Conservation (phyloP, 768 basidiomycete genomes). For the Lactifluus piperatus region DNA sequence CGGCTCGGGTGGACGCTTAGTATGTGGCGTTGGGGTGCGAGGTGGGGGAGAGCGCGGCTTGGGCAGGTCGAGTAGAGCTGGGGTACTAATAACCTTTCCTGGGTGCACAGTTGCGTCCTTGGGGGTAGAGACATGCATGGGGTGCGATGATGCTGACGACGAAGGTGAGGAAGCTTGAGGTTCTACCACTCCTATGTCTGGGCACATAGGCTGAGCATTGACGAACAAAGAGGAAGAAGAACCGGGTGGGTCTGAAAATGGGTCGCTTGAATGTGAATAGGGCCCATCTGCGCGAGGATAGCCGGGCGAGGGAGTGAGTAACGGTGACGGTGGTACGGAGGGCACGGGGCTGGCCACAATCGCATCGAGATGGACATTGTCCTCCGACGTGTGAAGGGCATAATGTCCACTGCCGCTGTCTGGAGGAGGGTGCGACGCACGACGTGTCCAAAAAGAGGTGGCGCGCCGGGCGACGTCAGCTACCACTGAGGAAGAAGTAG, state of each 20-base stretch:
- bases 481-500: conserved; percentile 39
- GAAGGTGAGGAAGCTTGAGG: not conserved
- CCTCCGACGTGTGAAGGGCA: conserved; percentile 41
- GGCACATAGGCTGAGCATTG: conserved; percentile 25
- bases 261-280: conserved; percentile 28
- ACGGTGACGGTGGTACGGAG: conserved; percentile 33
- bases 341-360: conserved; percentile 31
- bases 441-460: conserved; percentile 45
- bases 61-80: conserved; percentile 49
- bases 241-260: conserved; percentile 41
- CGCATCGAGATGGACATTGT: conserved; percentile 47
- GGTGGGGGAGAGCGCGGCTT: conserved; percentile 50
- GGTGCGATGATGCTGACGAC: conserved; percentile 10
- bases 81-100: conserved; percentile 34
- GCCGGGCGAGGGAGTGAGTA: conserved; percentile 23
- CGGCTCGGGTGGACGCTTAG: conserved; percentile 30
- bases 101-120: conserved; percentile 22
- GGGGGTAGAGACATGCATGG: not conserved
- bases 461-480: conserved; percentile 51
- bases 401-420: conserved; percentile 37
- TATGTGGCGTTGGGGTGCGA: conserved; percentile 31
- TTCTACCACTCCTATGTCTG: conserved; percentile 22
- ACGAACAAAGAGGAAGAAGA: conserved; percentile 45
- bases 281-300: conserved; percentile 17
- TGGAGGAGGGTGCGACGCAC: conserved; percentile 27